Percentiles rank a stretch among this genome's conserved stretches.
phyloP scores from a whole-genome alignment of 2,329 filamentous ascomycete species.

The Cyanodermella asteris region DNA sequence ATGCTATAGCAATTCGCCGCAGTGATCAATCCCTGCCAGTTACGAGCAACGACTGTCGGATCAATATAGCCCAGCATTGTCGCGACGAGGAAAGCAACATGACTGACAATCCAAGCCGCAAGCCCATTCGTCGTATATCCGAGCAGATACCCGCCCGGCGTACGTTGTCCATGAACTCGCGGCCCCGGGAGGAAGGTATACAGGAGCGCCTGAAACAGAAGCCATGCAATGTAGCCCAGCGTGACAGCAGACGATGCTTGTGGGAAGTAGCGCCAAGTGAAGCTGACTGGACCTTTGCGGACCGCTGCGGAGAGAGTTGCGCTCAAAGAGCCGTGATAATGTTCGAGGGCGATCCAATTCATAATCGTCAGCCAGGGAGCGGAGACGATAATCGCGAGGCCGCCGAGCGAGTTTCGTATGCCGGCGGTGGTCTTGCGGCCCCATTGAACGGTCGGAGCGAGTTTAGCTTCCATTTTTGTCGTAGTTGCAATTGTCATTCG shows the following conservation, averaged over 20 bases:
- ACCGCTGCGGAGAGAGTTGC: constrained; percentile 5
- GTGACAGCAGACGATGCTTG: constrained; percentile 5
- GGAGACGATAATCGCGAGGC: constrained; percentile 8
- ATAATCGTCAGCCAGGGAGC: constrained; percentile 10
- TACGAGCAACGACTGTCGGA: constrained; percentile 19
- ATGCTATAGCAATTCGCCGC: constrained; percentile 18
- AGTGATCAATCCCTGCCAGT: constrained; percentile 21
- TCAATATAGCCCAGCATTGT: constrained; percentile 14
- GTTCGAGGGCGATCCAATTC: constrained; percentile 8
- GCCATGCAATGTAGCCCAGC: constrained; percentile 13
- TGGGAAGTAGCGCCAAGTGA: constrained; percentile 8
- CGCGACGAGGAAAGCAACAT: constrained; percentile 12
- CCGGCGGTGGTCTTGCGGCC: constrained; percentile 4
- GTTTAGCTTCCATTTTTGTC: too few species aligned
- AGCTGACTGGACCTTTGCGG: constrained; percentile 7
- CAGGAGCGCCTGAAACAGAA: constrained; percentile 15
- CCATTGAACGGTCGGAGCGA: too few species aligned
- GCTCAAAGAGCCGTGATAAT: constrained; percentile 10
- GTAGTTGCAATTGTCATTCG: too few species aligned
- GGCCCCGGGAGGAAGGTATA: constrained; percentile 15
- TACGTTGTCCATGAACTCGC: constrained; percentile 18
- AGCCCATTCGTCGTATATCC: constrained; percentile 24
- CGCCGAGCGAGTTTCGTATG: constrained; percentile 1
- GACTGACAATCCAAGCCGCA: constrained; percentile 18
- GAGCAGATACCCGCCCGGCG: constrained; percentile 22